Percentiles rank a stretch among this genome's conserved stretches.
phyloP scores from a whole-genome alignment of 2,329 filamentous ascomycete species.

The Aphanocladium album region DNA sequence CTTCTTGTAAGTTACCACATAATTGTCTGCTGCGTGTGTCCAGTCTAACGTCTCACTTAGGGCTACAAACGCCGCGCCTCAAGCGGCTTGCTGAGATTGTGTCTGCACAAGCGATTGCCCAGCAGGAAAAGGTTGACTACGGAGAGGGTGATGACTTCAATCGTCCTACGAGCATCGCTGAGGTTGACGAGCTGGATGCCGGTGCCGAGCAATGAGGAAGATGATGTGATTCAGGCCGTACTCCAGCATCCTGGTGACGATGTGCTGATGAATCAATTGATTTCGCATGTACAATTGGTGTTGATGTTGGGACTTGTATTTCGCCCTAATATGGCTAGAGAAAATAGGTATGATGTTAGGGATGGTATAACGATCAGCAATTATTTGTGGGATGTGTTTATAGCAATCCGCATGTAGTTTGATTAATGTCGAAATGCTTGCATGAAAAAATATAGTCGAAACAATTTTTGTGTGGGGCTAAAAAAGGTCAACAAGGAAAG shows the following conservation, averaged over 20 bases:
- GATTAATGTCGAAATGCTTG: not conserved
- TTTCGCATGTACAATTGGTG: slow-evolving; percentile 10
- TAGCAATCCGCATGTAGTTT: not conserved
- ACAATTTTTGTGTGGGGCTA: slow-evolving; percentile 3
- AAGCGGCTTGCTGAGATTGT: slow-evolving; percentile 98
- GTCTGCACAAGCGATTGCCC: slow-evolving; percentile 89
- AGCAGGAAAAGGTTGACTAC: slow-evolving; percentile 79
- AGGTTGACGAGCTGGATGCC: slow-evolving; percentile 43
- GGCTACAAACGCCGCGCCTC: slow-evolving; percentile 91
- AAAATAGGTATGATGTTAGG: slow-evolving; percentile 1
- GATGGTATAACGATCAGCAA: slow-evolving; percentile 1
- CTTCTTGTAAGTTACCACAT: slow-evolving; percentile 70
- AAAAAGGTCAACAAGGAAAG: not conserved
- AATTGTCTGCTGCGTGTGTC: not conserved
- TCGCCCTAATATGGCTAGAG: slow-evolving; percentile 7
- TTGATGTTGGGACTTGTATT: slow-evolving; percentile 12
- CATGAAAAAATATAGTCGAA: not conserved
- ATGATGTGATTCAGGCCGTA: not conserved
- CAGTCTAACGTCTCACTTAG: slow-evolving; percentile 35
- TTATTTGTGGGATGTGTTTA: not conserved
- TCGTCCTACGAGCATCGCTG: slow-evolving; percentile 43
- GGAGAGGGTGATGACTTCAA: slow-evolving; percentile 41
- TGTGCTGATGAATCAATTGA: slow-evolving; percentile 9
- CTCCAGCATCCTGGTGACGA: not conserved
- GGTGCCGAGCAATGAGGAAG: slow-evolving; percentile 20